Percentiles rank a stretch among this genome's conserved stretches.
Evolutionary conservation across 306 rosid genomes (phyloP).

Genomic region (Vigna trinervia): DNA sequence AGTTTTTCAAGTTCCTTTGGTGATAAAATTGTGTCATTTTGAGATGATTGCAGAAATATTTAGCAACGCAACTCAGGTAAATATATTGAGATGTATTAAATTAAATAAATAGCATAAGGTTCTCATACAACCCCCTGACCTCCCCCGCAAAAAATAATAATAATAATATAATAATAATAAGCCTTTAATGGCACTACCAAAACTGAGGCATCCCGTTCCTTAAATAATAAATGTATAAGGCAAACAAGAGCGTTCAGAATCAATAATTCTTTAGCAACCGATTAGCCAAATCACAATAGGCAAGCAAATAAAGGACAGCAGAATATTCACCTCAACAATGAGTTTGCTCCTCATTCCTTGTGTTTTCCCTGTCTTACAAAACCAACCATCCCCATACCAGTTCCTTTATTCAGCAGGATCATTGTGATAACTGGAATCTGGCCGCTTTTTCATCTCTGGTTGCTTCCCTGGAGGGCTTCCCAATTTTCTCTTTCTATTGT

Average conservation of each 20-base stretch:
- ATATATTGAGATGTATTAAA: neutral
- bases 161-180: neutral
- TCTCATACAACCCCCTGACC: neutral
- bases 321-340: conserved; percentile 41
- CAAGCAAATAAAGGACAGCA: conserved; percentile 36
- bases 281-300: conserved; percentile 37
- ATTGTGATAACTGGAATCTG: conserved; percentile 42
- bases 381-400: conserved; percentile 46
- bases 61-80: conserved; percentile 31
- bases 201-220: conserved; percentile 49
- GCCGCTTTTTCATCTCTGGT: conserved; percentile 57
- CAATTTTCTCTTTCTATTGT: conserved; percentile 75
- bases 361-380: conserved; percentile 53
- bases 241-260: conserved; percentile 48
- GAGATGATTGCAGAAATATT: neutral
- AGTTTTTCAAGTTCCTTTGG: too few relatives aligned
- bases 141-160: neutral
- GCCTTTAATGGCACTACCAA: conserved; percentile 48
- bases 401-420: conserved; percentile 49
- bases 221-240: conserved; percentile 35
- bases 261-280: conserved; percentile 41
- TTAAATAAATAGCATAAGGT: conserved; percentile 32
- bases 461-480: conserved; percentile 58
- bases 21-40: neutral
- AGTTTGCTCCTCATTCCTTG: conserved; percentile 59